Conservation (phyloP, 164 flowering plant genomes). For the Aristolochia contorta region DNA sequence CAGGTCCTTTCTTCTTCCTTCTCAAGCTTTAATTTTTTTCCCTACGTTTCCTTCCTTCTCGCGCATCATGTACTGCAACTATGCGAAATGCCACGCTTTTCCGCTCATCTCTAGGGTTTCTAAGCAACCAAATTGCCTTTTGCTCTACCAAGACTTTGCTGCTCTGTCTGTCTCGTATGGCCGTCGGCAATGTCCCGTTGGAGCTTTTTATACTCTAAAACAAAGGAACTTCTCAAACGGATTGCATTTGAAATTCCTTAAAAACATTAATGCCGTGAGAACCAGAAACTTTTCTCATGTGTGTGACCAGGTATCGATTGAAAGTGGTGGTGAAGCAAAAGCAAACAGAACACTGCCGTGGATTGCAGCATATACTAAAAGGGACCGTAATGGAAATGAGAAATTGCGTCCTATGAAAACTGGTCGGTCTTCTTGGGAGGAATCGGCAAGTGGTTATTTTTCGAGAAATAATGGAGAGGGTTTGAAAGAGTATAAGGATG, state of each 20-base stretch:
- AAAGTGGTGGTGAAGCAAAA: constrained; percentile 11
- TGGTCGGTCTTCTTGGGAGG: constrained; percentile 47
- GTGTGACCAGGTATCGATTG: constrained; percentile 14
- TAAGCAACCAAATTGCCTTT: constrained; percentile 21
- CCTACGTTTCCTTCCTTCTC: neutral
- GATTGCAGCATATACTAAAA: constrained; percentile 31
- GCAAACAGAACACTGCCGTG: constrained; percentile 40
- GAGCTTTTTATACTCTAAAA: constrained; percentile 4
- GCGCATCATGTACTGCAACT: constrained; percentile 36
- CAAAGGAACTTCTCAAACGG: constrained; percentile 18
- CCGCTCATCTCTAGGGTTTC: constrained; percentile 46
- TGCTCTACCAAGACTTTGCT: constrained; percentile 15
- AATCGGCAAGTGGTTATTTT: constrained; percentile 31
- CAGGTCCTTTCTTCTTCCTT: too few relatives aligned
- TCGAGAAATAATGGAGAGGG: constrained; percentile 8
- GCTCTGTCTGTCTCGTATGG: constrained; percentile 20
- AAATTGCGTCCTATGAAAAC: constrained; percentile 11
- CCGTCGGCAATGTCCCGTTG: constrained; percentile 11
- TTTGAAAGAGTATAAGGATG: constrained; percentile 12
- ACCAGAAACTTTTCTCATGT: constrained; percentile 17
- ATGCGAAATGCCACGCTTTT: constrained; percentile 33
- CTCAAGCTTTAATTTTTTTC: neutral
- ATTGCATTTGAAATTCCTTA: constrained; percentile 13
- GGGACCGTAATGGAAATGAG: constrained; percentile 20
- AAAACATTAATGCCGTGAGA: constrained; percentile 6